Base-by-base conservation (phyloP, 2,329 filamentous ascomycete genomes). In the Alternaria alternata region DNA sequence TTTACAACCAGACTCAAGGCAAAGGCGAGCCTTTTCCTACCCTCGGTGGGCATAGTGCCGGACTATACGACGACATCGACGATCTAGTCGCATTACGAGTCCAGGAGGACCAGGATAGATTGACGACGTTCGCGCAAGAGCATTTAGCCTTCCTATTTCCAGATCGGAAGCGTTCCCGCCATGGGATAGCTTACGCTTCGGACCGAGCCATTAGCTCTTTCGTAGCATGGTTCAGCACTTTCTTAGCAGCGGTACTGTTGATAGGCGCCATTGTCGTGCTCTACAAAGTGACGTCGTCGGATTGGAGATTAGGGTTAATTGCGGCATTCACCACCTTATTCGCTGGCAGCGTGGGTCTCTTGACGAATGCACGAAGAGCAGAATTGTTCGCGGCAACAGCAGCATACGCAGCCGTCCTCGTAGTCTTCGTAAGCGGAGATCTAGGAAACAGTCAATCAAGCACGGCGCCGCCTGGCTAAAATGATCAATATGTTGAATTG, bases 331-430 rank as follows among this genome's bases (percentile, higher is more conserved):
- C 67, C 1, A 53, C 34, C n/a, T 34, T 67, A 1, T 71, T 71
- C 28, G 67, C 65, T 32, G 46, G 48, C 1, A 68, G 64, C 36
- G 61, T 70, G 1, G 61, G 62, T 0, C 32, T 69, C 0, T 24
- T 67, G 5, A 67, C 68, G 1, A 68, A 65, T 46, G 67, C 65
- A 5, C 49, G 61, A 42, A 30, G 64, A 44, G 65, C 62, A 5
- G 67, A 68, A 16, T 7, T 70, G 4, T 68, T 69, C 34, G 67
- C 51, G 2, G 63, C 67, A 20, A 65, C 63, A 6, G 65, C 62
- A 26, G 65, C 61, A 42, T 46, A 46, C 41, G 65, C 67, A 2
- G 63, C 65, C 30, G 65, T 68, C 5, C 43, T 71, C 7, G 66
- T 67, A 0, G 64, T 68, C 6, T 71, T 68, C 41, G 59, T 68